These are phyloP conservation scores for Ilex asprella DNA, from an alignment of 257 asterid species.

Conservation along the genomic window DNA sequence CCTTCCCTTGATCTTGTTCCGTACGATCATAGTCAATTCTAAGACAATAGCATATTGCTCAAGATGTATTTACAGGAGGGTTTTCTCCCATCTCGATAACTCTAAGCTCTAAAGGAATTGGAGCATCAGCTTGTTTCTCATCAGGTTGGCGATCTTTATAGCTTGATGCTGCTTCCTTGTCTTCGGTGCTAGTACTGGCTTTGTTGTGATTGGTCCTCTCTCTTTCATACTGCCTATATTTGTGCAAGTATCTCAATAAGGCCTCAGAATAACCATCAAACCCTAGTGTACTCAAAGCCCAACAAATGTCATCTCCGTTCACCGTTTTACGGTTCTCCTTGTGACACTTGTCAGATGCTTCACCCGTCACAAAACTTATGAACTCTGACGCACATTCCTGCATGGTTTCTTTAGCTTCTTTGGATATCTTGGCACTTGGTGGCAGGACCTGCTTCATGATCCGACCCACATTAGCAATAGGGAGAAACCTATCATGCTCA, in stretches of 20 bases:
- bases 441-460: constrained; percentile 60
- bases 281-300: constrained; percentile 49
- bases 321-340: constrained; percentile 59
- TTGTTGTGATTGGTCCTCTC: constrained; percentile 19
- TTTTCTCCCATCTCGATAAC: too few relatives aligned
- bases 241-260: constrained; percentile 34
- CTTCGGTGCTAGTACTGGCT: constrained; percentile 12
- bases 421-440: constrained; percentile 45
- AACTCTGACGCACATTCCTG: constrained; percentile 70
- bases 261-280: constrained; percentile 46
- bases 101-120: too few relatives aligned
- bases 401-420: constrained; percentile 52
- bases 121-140: too few relatives aligned
- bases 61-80: too few relatives aligned
- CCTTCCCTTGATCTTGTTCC: too few relatives aligned
- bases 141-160: too few relatives aligned
- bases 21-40: too few relatives aligned
- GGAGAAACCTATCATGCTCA: constrained; percentile 41
- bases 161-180: constrained; percentile 20
- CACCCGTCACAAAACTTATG: constrained; percentile 54
- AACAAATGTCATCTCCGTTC: constrained; percentile 60
- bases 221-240: constrained; percentile 37
- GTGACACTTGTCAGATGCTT: constrained; percentile 52
- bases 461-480: constrained; percentile 70
- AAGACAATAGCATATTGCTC: too few relatives aligned